Conservation (phyloP, 2,329 filamentous ascomycete genomes). For the Colletotrichum chlorophyti region DNA sequence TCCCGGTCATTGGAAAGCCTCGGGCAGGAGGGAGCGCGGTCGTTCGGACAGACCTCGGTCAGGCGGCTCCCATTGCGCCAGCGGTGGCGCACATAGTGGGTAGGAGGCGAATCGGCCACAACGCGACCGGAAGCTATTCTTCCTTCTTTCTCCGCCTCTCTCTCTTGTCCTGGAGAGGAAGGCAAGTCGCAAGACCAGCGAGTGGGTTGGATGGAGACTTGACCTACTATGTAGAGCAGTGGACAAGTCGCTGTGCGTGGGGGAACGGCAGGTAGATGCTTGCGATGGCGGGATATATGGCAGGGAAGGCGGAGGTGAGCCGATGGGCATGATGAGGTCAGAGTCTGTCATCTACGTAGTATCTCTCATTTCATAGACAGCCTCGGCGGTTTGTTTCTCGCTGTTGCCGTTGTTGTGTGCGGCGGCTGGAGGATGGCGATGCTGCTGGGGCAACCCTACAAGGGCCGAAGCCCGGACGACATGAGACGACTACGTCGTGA, state of each 20-base stretch:
- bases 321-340: constrained; percentile 16
- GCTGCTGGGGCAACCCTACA: constrained; percentile 8
- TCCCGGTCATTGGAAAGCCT: not conserved
- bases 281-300: not conserved
- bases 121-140: not conserved
- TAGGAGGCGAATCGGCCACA: not conserved
- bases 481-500: no score
- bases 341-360: not conserved
- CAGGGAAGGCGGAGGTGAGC: constrained; percentile 2
- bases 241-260: no score
- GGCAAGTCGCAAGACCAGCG: not conserved
- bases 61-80: not conserved
- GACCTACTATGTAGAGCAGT: no score
- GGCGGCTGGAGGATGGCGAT: not conserved
- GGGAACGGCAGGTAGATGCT: constrained; percentile 1
- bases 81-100: not conserved
- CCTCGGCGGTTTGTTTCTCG: no score
- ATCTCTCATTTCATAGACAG: no score
- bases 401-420: no score
- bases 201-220: not conserved
- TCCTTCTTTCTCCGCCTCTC: not conserved
- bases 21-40: not conserved
- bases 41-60: constrained; percentile 16
- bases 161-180: not conserved
- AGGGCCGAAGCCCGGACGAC: not conserved